Evolutionary conservation across 164 flowering plant species (phyloP).

Genomic region (Vitis rotundifolia): DNA sequence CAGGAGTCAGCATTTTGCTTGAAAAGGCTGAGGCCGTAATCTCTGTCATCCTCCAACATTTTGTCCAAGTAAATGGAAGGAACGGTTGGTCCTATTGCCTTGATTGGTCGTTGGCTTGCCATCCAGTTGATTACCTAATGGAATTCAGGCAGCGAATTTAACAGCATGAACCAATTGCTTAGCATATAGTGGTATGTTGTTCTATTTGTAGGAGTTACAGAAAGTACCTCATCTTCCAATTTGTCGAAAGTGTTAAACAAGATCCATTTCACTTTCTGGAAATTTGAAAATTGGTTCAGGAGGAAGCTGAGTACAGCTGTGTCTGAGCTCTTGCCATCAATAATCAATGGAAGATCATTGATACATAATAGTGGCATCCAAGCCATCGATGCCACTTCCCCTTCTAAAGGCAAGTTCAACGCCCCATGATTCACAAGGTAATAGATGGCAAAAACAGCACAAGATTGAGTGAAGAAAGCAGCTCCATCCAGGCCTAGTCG

Average conservation of each 20-base stretch:
- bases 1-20: no score
- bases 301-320: background rate
- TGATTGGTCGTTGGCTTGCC: conserved; percentile 19
- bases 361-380: conserved; percentile 27
- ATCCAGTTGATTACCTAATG: conserved; percentile 28
- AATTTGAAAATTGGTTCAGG: conserved; percentile 33
- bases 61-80: conserved; percentile 34
- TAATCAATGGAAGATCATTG: conserved; percentile 41
- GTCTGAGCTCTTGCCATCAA: no score
- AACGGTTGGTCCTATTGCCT: conserved; percentile 38
- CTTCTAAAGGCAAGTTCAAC: conserved; percentile 11
- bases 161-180: no score
- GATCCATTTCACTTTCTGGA: conserved; percentile 31
- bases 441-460: conserved; percentile 29
- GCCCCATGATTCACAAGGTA: conserved; percentile 21
- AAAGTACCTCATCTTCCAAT: conserved; percentile 40
- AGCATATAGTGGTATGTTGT: no score
- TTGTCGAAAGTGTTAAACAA: conserved; percentile 42
- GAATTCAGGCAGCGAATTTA: no score
- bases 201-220: no score
- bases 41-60: no score
- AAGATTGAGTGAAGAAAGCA: conserved; percentile 51
- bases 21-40: no score
- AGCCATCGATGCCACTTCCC: conserved; percentile 15
- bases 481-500: conserved; percentile 35